phyloP scores from a whole-genome alignment of 306 rosid genomes.

The Acacia acuminata region DNA sequence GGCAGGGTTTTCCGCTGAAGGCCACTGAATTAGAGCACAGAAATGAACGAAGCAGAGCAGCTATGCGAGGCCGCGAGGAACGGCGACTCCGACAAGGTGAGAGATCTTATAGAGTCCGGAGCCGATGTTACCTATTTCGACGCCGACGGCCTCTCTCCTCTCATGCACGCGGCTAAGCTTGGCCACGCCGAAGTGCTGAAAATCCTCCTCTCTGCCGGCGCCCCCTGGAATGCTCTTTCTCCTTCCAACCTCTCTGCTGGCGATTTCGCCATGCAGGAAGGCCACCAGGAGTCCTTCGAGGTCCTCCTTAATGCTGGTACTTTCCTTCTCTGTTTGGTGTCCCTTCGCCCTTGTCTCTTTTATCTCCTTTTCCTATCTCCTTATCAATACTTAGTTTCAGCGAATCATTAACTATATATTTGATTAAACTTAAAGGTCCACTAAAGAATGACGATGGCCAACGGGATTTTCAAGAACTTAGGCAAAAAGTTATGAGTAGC shows the following conservation, averaged over 20 bases:
- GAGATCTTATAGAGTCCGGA: slow-evolving; percentile 55
- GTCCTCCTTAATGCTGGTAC: slow-evolving; percentile 77
- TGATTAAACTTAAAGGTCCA: neutral
- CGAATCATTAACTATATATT: neutral
- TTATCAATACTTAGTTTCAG: neutral
- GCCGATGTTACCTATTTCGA: slow-evolving; percentile 68
- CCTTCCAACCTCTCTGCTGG: slow-evolving; percentile 81
- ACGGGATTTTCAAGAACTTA: neutral
- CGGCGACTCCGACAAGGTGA: slow-evolving; percentile 59
- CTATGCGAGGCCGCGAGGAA: slow-evolving; percentile 72
- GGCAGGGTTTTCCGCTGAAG: slow-evolving; percentile 23
- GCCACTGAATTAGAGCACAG: neutral
- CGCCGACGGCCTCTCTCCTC: slow-evolving; percentile 72
- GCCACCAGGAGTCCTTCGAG: slow-evolving; percentile 63
- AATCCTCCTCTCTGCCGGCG: slow-evolving; percentile 72
- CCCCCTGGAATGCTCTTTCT: slow-evolving; percentile 95
- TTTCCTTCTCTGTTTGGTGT: neutral
- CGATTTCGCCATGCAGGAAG: slow-evolving; percentile 70
- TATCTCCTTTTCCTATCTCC: neutral
- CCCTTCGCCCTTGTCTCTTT: neutral
- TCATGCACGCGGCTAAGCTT: slow-evolving; percentile 84
- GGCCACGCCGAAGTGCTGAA: slow-evolving; percentile 64
- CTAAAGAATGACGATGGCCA: neutral
- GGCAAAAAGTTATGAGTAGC: neutral
- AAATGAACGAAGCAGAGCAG: slow-evolving; percentile 52